Evolutionary conservation across 2,329 filamentous ascomycete genomes (phyloP), one percentile per base, ranked within the genome.

Genomic region (Aspergillus pseudoterreus): DNA sequence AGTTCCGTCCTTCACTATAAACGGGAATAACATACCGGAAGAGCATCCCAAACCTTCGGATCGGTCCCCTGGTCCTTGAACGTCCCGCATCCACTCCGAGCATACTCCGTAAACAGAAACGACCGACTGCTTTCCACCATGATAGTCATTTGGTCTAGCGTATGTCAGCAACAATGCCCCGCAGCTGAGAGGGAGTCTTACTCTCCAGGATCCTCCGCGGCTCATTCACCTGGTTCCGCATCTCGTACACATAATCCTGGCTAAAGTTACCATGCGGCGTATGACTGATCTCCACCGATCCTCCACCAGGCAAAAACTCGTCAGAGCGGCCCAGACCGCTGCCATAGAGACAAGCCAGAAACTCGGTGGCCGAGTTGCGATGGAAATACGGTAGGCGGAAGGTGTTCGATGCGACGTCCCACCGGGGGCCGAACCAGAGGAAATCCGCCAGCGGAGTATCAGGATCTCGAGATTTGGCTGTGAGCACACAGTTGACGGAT

Each of bases 381-480:
- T 88, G 86, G 72, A 86, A 88, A 78, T 84, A 89, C 0, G 86
- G 86, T 21, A 84, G 84, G 5, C 85, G 80, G 75, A 88, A 88
- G 0, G 86, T 88, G 63, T 86, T 78, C 60, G 86, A 83, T 2
- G 79, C 81, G 0, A 87, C 84, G 32, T 87, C 78, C 85, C 85
- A 89, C 46, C 85, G 78, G 1, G 86, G 85, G 9, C 85, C 84
- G 71, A 89, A 88, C 67, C 87, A 83, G 61, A 88, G 83, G 59
- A 89, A 88, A 71, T 89, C 86, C 6, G 83, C 84, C 0, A 82
- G 76, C 0, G 80, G 80, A 8, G 78, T 78, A 4, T 77, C 70
- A n/a, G 82, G 82, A 1, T 85, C 82, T 21, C 87, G 57, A 0
- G 70, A 69, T 15, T 61, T 58, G 6, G 69, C 68, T 2, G 68